A percentile compares a stretch with the other conserved stretches of the same genome.
phyloP scores from a whole-genome alignment of 495 filamentous ascomycete species.

The Penicillium daleae region DNA sequence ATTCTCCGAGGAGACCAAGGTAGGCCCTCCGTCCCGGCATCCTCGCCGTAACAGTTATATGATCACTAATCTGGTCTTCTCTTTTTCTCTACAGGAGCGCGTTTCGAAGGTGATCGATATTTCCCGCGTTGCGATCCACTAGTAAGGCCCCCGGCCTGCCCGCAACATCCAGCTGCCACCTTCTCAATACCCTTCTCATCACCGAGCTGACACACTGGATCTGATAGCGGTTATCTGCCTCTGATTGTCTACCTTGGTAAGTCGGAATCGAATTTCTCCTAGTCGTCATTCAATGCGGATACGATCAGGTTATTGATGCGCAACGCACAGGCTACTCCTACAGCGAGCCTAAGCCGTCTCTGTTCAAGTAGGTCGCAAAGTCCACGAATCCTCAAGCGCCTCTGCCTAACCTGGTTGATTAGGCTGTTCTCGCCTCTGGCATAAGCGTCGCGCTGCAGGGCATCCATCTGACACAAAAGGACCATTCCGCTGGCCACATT shows the following conservation, averaged over 20 bases:
- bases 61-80: slow-evolving; percentile 13
- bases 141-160: slow-evolving; percentile 56
- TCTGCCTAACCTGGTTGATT: neutral
- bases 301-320: slow-evolving; percentile 9
- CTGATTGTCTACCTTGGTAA: slow-evolving; percentile 96
- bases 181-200: neutral
- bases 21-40: slow-evolving; percentile 37
- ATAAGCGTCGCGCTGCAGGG: slow-evolving; percentile 24
- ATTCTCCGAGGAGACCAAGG: slow-evolving; percentile 97
- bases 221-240: slow-evolving; percentile 85
- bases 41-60: neutral
- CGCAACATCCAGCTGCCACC: slow-evolving; percentile 1
- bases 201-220: slow-evolving; percentile 36
- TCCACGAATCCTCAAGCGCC: neutral
- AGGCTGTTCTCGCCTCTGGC: slow-evolving; percentile 78
- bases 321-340: slow-evolving; percentile 77
- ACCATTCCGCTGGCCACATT: neutral
- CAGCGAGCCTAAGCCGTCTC: slow-evolving; percentile 86
- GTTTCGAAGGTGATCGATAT: slow-evolving; percentile 94
- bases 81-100: slow-evolving; percentile 70
- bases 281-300: neutral
- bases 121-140: slow-evolving; percentile 94
- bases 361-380: slow-evolving; percentile 75
- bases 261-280: slow-evolving; percentile 21
- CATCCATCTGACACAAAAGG: neutral